Percentiles rank a stretch among this genome's conserved stretches.
Conservation (phyloP, 2,329 filamentous ascomycete genomes). For the Dissoconium aciculare region DNA sequence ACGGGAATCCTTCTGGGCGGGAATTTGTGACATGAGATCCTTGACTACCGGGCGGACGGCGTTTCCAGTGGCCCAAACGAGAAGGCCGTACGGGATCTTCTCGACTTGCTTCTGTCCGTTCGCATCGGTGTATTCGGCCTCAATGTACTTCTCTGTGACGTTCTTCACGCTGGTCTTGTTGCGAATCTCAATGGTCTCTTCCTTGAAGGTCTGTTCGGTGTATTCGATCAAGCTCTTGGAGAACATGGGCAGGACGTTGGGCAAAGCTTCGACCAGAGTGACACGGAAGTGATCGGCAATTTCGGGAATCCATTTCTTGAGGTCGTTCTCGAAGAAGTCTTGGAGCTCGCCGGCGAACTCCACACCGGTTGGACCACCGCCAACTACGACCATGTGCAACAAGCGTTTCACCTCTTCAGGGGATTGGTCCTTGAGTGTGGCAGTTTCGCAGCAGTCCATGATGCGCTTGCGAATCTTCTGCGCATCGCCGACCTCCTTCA, state of each 20-base stretch:
- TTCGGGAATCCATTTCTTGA: conserved; percentile 95
- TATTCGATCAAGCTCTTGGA: conserved; percentile 99
- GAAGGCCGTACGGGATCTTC: conserved; percentile 78
- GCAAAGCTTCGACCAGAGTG: conserved; percentile 90
- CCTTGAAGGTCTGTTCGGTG: conserved; percentile 96
- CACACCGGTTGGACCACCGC: conserved; percentile 89
- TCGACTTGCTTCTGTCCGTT: conserved; percentile 73
- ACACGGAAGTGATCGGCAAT: conserved; percentile 93
- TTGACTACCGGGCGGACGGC: conserved; percentile 76
- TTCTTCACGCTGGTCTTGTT: conserved; percentile 99
- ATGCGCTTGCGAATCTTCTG: conserved; percentile 96
- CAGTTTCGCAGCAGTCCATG: conserved; percentile 99
- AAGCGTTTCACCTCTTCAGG: conserved; percentile 81
- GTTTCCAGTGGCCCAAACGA: conserved; percentile 98
- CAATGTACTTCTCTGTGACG: conserved; percentile 81
- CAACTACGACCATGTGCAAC: conserved; percentile 81
- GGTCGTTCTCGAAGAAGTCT: conserved; percentile 96
- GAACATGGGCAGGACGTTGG: conserved; percentile 91
- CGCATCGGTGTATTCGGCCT: conserved; percentile 68
- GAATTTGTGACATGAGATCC: conserved; percentile 82
- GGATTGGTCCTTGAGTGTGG: conserved; percentile 91
- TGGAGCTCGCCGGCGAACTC: conserved; percentile 97
- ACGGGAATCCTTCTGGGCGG: conserved; percentile 86
- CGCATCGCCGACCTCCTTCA: conserved; percentile 95
- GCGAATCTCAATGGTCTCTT: conserved; percentile 93